These are phyloP conservation scores for Tolypocladium inflatum DNA, from an alignment of 2,329 filamentous ascomycete genomes.

Conservation along the genomic window DNA sequence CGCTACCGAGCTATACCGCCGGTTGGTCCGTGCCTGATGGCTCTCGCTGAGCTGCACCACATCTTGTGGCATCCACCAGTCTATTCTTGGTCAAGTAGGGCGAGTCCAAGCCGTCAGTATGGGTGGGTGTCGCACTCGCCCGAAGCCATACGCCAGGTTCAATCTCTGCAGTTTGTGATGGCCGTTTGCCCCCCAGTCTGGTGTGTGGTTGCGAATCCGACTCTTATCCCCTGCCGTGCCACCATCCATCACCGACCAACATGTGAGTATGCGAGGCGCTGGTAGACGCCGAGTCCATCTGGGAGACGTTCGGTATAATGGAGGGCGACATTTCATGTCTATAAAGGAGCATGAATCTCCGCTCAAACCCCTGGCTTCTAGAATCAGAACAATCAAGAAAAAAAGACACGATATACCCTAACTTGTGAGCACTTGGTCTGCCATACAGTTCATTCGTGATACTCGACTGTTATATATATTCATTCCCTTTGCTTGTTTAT, in stretches of 20 bases:
- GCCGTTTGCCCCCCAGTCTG: background rate
- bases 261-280: background rate
- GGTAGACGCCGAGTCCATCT: background rate
- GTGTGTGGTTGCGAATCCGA: constrained; percentile 4
- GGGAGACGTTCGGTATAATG: background rate
- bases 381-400: background rate
- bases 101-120: background rate
- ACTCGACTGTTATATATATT: background rate
- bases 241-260: constrained; percentile 1
- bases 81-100: background rate
- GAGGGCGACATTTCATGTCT: background rate
- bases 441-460: background rate
- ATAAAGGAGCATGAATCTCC: background rate
- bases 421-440: background rate
- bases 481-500: background rate
- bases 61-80: background rate
- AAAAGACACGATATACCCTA: background rate
- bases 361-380: background rate
- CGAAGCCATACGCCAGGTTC: background rate
- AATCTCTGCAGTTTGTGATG: background rate
- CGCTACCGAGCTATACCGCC: background rate
- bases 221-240: constrained; percentile 1
- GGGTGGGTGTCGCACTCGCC: background rate
- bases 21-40: background rate
- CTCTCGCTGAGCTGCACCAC: background rate